Conservation (phyloP, 2,329 filamentous ascomycete species). For the Exophiala alcalophila region DNA sequence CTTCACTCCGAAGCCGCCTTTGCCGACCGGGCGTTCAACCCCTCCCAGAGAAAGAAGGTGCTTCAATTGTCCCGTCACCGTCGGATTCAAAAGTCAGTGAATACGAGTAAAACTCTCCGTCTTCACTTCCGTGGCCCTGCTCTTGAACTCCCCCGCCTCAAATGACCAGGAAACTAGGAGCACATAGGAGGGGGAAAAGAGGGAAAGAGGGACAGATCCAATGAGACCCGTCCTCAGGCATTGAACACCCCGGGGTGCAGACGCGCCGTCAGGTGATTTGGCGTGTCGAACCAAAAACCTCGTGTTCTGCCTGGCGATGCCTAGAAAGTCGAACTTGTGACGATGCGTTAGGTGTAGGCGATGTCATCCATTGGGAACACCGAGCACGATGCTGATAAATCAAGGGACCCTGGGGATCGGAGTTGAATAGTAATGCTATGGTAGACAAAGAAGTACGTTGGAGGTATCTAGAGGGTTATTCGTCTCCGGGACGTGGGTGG, state of each 20-base stretch:
- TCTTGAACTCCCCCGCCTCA: no score
- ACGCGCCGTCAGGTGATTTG: conserved; percentile 21
- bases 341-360: neutral
- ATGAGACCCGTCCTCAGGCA: no score
- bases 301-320: conserved; percentile 17
- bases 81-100: neutral
- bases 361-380: neutral
- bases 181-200: no score
- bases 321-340: conserved; percentile 3
- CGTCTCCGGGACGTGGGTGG: no score
- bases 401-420: conserved; percentile 2
- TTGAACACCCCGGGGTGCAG: neutral
- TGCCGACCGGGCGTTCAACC: no score
- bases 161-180: no score
- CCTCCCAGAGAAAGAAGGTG: neutral
- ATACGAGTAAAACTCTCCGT: neutral
- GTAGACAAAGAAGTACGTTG: no score
- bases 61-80: conserved; percentile 7
- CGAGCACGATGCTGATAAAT: conserved; percentile 14
- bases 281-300: conserved; percentile 1
- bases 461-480: no score
- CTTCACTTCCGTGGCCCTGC: neutral
- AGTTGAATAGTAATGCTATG: no score
- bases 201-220: no score
- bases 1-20: no score